A percentile compares a stretch with the other conserved stretches of the same genome.
Conservation (phyloP, 345 rosid genomes). For the Passiflora organensis region DNA sequence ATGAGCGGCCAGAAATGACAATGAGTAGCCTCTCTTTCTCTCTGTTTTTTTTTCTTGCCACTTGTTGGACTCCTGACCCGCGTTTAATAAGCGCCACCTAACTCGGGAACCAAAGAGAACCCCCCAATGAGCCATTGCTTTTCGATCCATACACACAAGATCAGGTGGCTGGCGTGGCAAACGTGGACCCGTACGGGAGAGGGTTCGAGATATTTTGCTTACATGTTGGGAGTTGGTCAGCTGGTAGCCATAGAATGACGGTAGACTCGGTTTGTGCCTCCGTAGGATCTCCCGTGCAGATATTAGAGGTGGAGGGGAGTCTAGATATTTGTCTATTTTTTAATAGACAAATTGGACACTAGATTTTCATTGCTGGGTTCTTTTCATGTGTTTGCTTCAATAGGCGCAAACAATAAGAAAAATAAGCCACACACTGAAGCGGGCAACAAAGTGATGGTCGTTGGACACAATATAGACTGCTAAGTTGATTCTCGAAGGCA, state of each 20-base stretch:
- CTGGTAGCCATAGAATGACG: background rate
- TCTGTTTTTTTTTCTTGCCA: background rate
- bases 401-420: no score
- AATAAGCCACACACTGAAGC: background rate
- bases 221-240: background rate
- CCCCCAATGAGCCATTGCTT: background rate
- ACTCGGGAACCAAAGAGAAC: background rate
- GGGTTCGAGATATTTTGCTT: slow-evolving; percentile 38
- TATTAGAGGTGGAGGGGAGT: slow-evolving; percentile 1
- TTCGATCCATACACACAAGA: background rate
- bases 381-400: background rate
- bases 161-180: slow-evolving; percentile 10
- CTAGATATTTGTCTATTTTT: slow-evolving; percentile 34
- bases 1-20: background rate
- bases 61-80: no score
- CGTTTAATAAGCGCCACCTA: slow-evolving; percentile 14
- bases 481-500: no score
- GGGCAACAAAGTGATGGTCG: background rate
- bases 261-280: no score
- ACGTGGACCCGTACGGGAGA: slow-evolving; percentile 28
- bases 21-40: background rate
- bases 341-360: background rate
- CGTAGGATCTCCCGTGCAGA: no score
- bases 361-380: background rate
- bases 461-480: no score